Percentiles rank a stretch among this genome's conserved stretches.
phyloP scores from a whole-genome alignment of 768 basidiomycete genomes.

The Boletus eberwhitei region DNA sequence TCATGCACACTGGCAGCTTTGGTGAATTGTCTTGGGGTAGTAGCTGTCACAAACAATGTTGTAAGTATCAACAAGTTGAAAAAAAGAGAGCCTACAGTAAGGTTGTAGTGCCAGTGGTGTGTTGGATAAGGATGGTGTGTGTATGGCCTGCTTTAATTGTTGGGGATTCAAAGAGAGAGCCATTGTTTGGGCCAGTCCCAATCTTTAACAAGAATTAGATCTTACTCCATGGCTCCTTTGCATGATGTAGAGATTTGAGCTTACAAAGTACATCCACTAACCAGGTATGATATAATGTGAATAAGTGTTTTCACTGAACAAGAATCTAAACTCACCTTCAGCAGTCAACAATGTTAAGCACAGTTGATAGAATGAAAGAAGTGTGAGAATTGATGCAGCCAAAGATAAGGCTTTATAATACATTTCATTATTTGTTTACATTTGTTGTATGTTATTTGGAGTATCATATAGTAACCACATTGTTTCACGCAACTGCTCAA shows the following conservation, averaged over 20 bases:
- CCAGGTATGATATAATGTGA: neutral
- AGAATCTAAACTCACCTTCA: constrained; percentile 1
- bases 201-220: neutral
- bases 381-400: neutral
- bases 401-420: neutral
- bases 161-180: constrained; percentile 19
- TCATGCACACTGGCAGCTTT: neutral
- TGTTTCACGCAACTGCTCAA: neutral
- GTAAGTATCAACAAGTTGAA: neutral
- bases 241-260: neutral
- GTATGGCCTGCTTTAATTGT: constrained; percentile 1
- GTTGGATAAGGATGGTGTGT: constrained; percentile 1
- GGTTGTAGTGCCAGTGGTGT: neutral
- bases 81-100: constrained; percentile 10
- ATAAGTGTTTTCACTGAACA: neutral
- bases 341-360: neutral
- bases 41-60: constrained; percentile 7
- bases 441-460: constrained; percentile 13
- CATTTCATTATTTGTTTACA: constrained; percentile 10
- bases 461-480: neutral
- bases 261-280: neutral
- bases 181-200: neutral
- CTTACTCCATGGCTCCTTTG: neutral
- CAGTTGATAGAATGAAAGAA: neutral
- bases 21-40: constrained; percentile 12